Percentiles rank a stretch among this genome's conserved stretches.
Conservation (phyloP, 306 rosid genomes). For the Ammopiptanthus mongolicus region DNA sequence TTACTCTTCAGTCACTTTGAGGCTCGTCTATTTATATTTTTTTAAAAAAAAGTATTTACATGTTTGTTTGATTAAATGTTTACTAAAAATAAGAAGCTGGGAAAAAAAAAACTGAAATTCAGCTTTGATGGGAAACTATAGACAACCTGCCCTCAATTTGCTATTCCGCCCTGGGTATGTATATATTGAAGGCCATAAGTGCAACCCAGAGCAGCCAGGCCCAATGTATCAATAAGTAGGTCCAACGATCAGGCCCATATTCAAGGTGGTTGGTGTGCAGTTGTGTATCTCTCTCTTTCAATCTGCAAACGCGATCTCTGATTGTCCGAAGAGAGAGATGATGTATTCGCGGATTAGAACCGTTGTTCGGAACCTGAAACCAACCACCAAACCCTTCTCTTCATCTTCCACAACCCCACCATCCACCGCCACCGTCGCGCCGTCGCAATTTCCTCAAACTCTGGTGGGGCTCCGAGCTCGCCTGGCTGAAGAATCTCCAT, state of each 20-base stretch:
- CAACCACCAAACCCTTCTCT: constrained; percentile 40
- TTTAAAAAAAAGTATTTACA: too few species aligned
- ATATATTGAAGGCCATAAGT: too few species aligned
- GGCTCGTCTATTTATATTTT: too few species aligned
- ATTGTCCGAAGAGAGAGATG: constrained; percentile 10
- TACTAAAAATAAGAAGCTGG: too few species aligned
- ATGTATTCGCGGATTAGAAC: constrained; percentile 48
- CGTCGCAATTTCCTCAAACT: constrained; percentile 59
- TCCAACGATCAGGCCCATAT: neutral
- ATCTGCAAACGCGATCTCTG: constrained; percentile 23
- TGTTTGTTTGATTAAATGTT: too few species aligned
- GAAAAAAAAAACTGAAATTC: too few species aligned
- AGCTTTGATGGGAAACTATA: too few species aligned
- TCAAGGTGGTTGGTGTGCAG: neutral
- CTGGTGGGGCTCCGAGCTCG: constrained; percentile 77
- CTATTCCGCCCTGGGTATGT: too few species aligned
- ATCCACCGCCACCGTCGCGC: neutral
- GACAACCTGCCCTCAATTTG: too few species aligned
- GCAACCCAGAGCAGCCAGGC: neutral
- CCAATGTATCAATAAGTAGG: neutral
- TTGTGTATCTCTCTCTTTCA: neutral
- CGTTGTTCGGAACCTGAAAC: constrained; percentile 39
- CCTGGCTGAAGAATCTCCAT: constrained; percentile 56
- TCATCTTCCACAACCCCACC: constrained; percentile 39
- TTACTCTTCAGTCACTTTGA: too few species aligned